Conservation (phyloP, 257 asterid genomes). For the Fraxinus americana region DNA sequence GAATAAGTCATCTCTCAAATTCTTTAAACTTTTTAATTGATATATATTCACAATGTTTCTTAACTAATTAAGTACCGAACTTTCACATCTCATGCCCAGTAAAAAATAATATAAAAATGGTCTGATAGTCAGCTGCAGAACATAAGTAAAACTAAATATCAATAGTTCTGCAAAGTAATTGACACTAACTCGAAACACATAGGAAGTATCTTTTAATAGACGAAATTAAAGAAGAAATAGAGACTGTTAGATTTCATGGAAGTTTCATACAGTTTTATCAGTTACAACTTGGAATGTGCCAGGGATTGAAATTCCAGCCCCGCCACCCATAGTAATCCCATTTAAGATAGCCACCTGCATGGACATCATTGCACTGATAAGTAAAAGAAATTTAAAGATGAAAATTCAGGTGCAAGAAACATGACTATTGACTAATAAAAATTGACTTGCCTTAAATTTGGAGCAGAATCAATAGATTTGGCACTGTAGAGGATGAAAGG, state of each 20-base stretch:
- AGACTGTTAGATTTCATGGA: conserved; percentile 1
- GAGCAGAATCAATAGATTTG: conserved; percentile 5
- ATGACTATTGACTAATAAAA: neutral
- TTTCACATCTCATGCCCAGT: neutral
- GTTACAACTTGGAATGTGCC: conserved; percentile 91
- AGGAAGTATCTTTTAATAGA: too few relatives aligned
- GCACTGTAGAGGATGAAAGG: conserved; percentile 15
- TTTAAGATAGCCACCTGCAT: conserved; percentile 88
- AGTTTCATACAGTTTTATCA: conserved; percentile 77
- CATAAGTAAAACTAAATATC: neutral
- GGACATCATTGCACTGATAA: conserved; percentile 18
- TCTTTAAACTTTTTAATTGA: neutral
- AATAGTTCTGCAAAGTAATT: neutral
- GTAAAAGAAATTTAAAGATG: neutral
- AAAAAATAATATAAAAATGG: neutral
- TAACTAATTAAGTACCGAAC: neutral
- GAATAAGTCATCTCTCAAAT: neutral
- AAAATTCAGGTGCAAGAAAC: neutral
- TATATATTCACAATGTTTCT: neutral
- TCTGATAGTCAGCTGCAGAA: neutral
- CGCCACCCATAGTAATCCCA: conserved; percentile 99
- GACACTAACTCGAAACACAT: neutral
- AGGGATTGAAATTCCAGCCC: conserved; percentile 94
- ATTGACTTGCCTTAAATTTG: neutral
- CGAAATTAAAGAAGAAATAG: conserved; percentile 22